phyloP scores from a whole-genome alignment of 352 stramenopile species.

The Globisporangium iwayamae region DNA sequence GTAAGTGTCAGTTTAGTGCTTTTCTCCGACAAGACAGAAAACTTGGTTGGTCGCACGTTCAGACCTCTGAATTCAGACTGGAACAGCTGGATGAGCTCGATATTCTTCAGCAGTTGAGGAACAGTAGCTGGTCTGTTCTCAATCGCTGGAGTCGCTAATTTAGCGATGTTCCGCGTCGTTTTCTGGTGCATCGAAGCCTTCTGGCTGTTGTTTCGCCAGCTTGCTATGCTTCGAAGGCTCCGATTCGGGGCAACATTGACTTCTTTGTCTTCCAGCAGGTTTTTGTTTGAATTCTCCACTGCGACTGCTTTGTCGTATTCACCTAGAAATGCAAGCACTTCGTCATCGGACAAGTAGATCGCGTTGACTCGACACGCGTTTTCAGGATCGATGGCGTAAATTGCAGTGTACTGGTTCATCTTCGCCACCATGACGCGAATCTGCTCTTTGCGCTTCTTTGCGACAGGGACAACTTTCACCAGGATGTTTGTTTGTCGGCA shows the following conservation, averaged over 20 bases:
- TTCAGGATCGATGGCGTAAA: constrained; percentile 32
- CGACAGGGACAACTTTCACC: constrained; percentile 36
- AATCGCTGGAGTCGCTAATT: neutral
- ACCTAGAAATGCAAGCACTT: constrained; percentile 28
- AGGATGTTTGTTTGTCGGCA: constrained; percentile 48
- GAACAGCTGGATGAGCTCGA: constrained; percentile 29
- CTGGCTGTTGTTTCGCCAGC: constrained; percentile 21
- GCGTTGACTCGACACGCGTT: constrained; percentile 37
- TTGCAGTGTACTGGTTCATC: constrained; percentile 49
- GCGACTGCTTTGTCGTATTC: constrained; percentile 3
- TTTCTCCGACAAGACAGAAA: constrained; percentile 33
- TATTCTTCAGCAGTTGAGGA: constrained; percentile 5
- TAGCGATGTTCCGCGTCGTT: constrained; percentile 1
- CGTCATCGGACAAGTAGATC: constrained; percentile 58
- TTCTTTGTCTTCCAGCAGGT: neutral
- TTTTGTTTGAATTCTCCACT: neutral
- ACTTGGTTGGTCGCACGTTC: constrained; percentile 29
- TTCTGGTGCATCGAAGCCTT: constrained; percentile 23
- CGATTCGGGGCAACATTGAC: neutral
- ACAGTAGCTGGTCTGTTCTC: neutral
- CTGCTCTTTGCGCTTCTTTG: constrained; percentile 59
- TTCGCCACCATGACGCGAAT: constrained; percentile 51
- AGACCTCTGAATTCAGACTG: constrained; percentile 47
- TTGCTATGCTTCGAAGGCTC: constrained; percentile 12
- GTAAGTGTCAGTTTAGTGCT: constrained; percentile 35